Evolutionary conservation across 192 early-diverging fungal genomes (phyloP).

Genomic region (Thoreauomyces humboldtii): DNA sequence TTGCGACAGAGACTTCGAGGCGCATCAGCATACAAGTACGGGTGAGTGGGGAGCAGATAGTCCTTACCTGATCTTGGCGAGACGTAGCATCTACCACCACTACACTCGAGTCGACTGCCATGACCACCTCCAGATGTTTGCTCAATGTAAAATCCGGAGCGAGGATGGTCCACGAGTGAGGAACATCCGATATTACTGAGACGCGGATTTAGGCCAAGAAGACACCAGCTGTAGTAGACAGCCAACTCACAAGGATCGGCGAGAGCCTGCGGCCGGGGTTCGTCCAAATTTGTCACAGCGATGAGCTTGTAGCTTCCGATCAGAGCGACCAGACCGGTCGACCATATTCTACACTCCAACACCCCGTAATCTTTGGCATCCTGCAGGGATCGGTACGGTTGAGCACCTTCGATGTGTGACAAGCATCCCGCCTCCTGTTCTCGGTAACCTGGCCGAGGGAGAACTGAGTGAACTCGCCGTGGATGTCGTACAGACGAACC

Average conservation of each 20-base stretch:
- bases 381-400: constrained; percentile 40
- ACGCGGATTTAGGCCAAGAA: background rate
- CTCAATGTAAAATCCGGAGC: constrained; percentile 84
- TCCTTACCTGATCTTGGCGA: constrained; percentile 70
- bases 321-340: constrained; percentile 88
- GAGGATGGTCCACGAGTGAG: constrained; percentile 85
- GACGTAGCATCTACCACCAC: constrained; percentile 78
- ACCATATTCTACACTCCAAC: constrained; percentile 85
- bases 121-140: constrained; percentile 85
- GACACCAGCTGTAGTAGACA: background rate
- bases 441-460: constrained; percentile 68
- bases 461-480: constrained; percentile 78
- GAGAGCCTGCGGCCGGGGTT: constrained; percentile 76
- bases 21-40: background rate
- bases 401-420: background rate
- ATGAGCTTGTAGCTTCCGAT: constrained; percentile 79
- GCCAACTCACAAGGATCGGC: constrained; percentile 59
- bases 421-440: background rate
- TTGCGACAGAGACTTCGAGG: constrained; percentile 65
- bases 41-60: too few relatives aligned
- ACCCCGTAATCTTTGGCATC: constrained; percentile 80
- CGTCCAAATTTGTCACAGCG: constrained; percentile 78
- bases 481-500: constrained; percentile 76
- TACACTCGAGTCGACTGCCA: constrained; percentile 73
- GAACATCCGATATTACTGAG: constrained; percentile 59